Base-by-base conservation (phyloP, 2,329 filamentous ascomycete species). In the Cercospora brassicicola region DNA sequence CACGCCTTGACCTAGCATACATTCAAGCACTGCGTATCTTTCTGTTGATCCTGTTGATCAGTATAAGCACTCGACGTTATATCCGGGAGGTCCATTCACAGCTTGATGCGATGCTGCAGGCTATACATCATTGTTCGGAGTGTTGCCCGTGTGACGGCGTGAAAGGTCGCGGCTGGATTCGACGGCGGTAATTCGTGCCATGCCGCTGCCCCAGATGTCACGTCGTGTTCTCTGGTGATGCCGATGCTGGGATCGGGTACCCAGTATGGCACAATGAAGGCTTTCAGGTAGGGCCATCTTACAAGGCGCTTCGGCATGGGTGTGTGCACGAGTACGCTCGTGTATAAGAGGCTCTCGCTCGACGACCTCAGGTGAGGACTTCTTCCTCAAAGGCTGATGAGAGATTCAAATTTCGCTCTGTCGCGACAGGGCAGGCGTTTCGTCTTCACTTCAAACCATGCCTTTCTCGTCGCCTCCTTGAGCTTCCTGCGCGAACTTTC, bases 401-500 rank as follows among this genome's bases (percentile, higher is more conserved):
- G n/a, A n/a, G n/a, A n/a, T n/a, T n/a, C n/a, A n/a, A n/a, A n/a
- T n/a, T n/a, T n/a, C n/a, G n/a, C n/a, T n/a, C n/a, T n/a, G n/a
- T n/a, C n/a, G n/a, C n/a, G n/a, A 20, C 23, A 55, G 2, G 8
- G 55, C 55, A 36, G n/a, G 11, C 28, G 1, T 59, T 3, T 36
- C 0, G 2, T 59, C 55, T 20, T 13, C n/a, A 2, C 31, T 36
- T 63, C 61, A 63, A 2, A 63, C 61, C 10, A 63, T 20, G 15
- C 48, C 61, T 28, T 48, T 63, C 31, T 55, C 61, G n/a, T 55
- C 20, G 15, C 63, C 45, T 10, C 42, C 18, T 51, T 65, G 68
- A 28, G 66, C 68, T 31, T 65, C 53, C 26, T 68, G 63, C 15
- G 64, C 70, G 31, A 72, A 74, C 18, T 73, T 74, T 45, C 85